Conservation (phyloP, 441 rosid species). For the Euphorbia celastroides region DNA sequence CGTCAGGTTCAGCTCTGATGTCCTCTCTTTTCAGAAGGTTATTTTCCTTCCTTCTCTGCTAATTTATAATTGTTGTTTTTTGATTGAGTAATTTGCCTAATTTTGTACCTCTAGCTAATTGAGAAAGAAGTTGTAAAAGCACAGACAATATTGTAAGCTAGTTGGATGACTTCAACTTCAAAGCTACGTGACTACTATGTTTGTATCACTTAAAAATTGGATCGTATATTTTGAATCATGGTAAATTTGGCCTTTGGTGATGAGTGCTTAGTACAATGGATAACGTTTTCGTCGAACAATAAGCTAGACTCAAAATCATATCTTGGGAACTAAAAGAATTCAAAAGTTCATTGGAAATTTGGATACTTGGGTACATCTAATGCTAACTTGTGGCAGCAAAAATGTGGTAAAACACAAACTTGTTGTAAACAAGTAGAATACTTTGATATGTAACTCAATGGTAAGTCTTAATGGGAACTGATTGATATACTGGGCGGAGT, state of each 20-base stretch:
- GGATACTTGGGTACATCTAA: not conserved
- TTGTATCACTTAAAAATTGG: not conserved
- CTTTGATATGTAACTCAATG: not conserved
- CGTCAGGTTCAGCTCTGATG: constrained; percentile 67
- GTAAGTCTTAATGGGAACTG: not conserved
- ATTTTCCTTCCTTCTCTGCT: not conserved
- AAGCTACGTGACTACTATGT: not conserved
- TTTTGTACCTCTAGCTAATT: not conserved
- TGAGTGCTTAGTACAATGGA: not conserved
- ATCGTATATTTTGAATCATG: not conserved
- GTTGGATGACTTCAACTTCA: not conserved
- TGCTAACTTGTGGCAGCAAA: not conserved
- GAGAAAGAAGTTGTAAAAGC: not conserved
- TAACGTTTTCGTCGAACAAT: not conserved
- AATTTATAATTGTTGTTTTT: not conserved
- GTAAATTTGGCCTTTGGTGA: not conserved
- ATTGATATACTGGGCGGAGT: not conserved
- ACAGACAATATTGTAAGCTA: not conserved
- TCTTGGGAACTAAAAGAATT: not conserved
- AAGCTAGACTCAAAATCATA: not conserved
- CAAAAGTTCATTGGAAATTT: not conserved
- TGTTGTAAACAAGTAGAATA: not conserved
- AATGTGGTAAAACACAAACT: not conserved
- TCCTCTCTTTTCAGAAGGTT: constrained; percentile 91
- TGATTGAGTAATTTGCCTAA: not conserved